Conservation (phyloP, 2,329 filamentous ascomycete species). For the Metarhizium sp. region DNA sequence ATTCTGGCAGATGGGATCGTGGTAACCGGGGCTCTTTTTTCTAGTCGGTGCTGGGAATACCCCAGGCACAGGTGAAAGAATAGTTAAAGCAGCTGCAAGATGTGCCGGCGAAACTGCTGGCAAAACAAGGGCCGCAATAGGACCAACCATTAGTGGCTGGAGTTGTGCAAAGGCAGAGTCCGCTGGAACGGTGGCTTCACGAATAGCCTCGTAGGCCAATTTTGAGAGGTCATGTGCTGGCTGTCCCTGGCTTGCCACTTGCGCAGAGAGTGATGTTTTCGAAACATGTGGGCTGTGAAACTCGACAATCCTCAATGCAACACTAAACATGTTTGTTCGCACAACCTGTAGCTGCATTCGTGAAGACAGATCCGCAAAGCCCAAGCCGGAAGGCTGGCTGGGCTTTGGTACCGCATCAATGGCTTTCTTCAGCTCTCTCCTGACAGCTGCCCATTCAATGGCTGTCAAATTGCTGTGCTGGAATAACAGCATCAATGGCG, state of each 20-base stretch:
- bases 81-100: slow-evolving; percentile 68
- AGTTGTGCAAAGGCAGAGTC: slow-evolving; percentile 48
- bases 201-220: slow-evolving; percentile 40
- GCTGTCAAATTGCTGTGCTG: slow-evolving; percentile 61
- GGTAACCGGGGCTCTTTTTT: slow-evolving; percentile 67
- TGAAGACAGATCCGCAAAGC: slow-evolving; percentile 40
- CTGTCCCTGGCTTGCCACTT: slow-evolving; percentile 20
- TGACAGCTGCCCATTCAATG: slow-evolving; percentile 45
- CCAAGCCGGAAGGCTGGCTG: slow-evolving; percentile 8
- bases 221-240: slow-evolving; percentile 44
- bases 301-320: slow-evolving; percentile 77
- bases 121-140: slow-evolving; percentile 70
- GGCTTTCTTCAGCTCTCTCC: slow-evolving; percentile 33
- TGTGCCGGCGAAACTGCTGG: slow-evolving; percentile 77
- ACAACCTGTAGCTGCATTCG: slow-evolving; percentile 72
- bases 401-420: slow-evolving; percentile 31
- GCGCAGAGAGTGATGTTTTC: slow-evolving; percentile 19
- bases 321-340: slow-evolving; percentile 80
- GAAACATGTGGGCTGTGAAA: slow-evolving; percentile 54
- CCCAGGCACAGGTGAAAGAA: slow-evolving; percentile 63
- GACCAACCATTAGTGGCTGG: slow-evolving; percentile 69
- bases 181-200: slow-evolving; percentile 22
- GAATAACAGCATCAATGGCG: slow-evolving; percentile 79
- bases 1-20: slow-evolving; percentile 69
- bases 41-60: slow-evolving; percentile 71